phyloP scores from a whole-genome alignment of 2,329 filamentous ascomycete species.

The Hirsutella minnesotensis region DNA sequence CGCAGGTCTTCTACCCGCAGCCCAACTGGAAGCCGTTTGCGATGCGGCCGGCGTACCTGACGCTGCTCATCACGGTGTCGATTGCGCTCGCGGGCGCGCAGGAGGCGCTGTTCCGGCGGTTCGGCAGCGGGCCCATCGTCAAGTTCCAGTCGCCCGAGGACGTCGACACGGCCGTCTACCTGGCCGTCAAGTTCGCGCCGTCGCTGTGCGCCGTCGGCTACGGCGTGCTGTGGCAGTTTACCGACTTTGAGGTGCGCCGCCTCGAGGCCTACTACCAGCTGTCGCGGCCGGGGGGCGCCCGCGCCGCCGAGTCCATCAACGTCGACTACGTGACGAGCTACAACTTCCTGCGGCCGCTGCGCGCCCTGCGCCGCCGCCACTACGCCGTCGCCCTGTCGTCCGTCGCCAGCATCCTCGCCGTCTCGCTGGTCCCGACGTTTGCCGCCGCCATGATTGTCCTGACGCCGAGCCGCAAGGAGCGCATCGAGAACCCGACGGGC shows the following conservation, averaged over 20 bases:
- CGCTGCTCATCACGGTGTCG: slow-evolving; percentile 40
- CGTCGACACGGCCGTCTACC: slow-evolving; percentile 40
- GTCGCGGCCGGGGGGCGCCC: slow-evolving; percentile 45
- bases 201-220: slow-evolving; percentile 49
- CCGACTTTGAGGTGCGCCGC: slow-evolving; percentile 55
- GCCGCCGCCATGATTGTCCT: slow-evolving; percentile 51
- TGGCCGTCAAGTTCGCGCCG: slow-evolving; percentile 51
- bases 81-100: slow-evolving; percentile 36
- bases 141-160: slow-evolving; percentile 37
- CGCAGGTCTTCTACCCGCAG: slow-evolving; percentile 46
- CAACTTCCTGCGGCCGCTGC: slow-evolving; percentile 52
- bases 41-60: slow-evolving; percentile 51
- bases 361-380: slow-evolving; percentile 49
- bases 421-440: slow-evolving; percentile 57
- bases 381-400: slow-evolving; percentile 59
- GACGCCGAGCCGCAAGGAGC: slow-evolving; percentile 34
- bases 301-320: slow-evolving; percentile 56
- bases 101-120: slow-evolving; percentile 43
- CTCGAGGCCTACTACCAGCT: slow-evolving; percentile 56
- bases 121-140: slow-evolving; percentile 30
- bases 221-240: slow-evolving; percentile 54
- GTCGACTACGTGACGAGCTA: slow-evolving; percentile 63
- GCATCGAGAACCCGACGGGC: slow-evolving; percentile 26
- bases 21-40: slow-evolving; percentile 56
- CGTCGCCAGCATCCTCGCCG: slow-evolving; percentile 50